Evolutionary conservation across 495 filamentous ascomycete species (phyloP).

Genomic region (Podospora comata): DNA sequence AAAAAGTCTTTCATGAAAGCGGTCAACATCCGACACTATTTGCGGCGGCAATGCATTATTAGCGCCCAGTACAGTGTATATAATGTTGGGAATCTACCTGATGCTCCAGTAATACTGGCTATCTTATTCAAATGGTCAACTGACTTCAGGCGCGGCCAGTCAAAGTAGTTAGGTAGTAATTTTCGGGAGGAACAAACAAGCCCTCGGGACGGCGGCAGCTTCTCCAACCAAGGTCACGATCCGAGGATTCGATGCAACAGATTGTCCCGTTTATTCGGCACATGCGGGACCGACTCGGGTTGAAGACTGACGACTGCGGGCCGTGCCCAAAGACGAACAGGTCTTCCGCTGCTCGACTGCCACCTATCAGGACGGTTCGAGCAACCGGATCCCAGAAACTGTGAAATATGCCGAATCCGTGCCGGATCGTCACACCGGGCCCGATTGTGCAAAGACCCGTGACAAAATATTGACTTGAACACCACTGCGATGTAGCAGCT

Average conservation of each 20-base stretch:
- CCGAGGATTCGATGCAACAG: not conserved
- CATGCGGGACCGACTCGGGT: not conserved
- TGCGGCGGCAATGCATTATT: not conserved
- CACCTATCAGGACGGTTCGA: too few species aligned
- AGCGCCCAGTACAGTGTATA: not conserved
- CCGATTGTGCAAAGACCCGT: not conserved
- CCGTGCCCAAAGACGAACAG: not conserved
- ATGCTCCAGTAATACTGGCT: not conserved
- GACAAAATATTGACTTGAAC: too few species aligned
- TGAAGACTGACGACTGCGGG: not conserved
- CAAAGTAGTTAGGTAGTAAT: not conserved
- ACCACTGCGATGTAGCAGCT: not conserved
- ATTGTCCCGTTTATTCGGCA: not conserved
- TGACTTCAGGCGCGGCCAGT: not conserved
- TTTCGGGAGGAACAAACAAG: not conserved
- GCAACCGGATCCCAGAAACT: too few species aligned
- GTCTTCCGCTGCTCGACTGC: not conserved
- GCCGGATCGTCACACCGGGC: not conserved
- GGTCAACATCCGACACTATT: not conserved
- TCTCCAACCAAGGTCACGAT: not conserved
- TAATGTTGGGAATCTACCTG: not conserved
- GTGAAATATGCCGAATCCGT: not conserved
- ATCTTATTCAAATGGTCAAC: not conserved
- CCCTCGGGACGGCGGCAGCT: not conserved
- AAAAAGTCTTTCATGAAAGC: not conserved